Evolutionary conservation across 352 stramenopile species (phyloP).

Genomic region (Phytophthora sansomeana): DNA sequence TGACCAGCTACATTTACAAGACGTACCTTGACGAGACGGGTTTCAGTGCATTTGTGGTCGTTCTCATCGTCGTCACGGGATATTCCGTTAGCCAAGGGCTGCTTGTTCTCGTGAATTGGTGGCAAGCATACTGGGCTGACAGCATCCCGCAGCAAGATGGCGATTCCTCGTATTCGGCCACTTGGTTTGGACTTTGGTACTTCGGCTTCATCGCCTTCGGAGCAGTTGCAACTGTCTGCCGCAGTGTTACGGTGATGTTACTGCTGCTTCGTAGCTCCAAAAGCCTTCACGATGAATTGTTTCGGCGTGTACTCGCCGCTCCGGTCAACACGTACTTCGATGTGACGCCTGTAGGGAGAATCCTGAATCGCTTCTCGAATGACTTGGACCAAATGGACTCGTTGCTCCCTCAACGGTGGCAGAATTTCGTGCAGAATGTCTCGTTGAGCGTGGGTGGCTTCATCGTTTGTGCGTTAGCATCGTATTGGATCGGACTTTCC

Average conservation of each 20-base stretch:
- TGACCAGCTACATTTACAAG: conserved; percentile 36
- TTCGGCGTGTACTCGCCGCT: conserved; percentile 49
- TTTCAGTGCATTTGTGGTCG: conserved; percentile 25
- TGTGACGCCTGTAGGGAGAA: conserved; percentile 56
- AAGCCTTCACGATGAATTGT: conserved; percentile 46
- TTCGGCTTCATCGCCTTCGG: conserved; percentile 42
- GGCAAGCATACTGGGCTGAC: conserved; percentile 48
- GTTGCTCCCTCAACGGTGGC: conserved; percentile 48
- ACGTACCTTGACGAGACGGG: conserved; percentile 47
- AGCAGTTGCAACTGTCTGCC: conserved; percentile 27
- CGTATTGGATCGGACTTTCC: conserved; percentile 50
- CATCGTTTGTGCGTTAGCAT: conserved; percentile 48
- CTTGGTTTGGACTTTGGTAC: conserved; percentile 47
- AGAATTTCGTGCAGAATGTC: conserved; percentile 40
- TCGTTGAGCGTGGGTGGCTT: conserved; percentile 46
- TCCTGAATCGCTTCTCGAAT: conserved; percentile 65
- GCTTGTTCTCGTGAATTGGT: conserved; percentile 48
- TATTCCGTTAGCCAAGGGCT: conserved; percentile 37
- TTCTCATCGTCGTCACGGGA: conserved; percentile 12
- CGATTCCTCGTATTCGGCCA: conserved; percentile 9
- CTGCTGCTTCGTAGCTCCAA: conserved; percentile 36
- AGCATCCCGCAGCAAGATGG: conserved; percentile 24
- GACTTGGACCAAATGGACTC: conserved; percentile 68
- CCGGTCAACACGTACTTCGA: conserved; percentile 63
- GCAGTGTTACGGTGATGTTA: conserved; percentile 35